Evolutionary conservation across 2,329 filamentous ascomycete species (phyloP).

Genomic region (Fusarium clavum): DNA sequence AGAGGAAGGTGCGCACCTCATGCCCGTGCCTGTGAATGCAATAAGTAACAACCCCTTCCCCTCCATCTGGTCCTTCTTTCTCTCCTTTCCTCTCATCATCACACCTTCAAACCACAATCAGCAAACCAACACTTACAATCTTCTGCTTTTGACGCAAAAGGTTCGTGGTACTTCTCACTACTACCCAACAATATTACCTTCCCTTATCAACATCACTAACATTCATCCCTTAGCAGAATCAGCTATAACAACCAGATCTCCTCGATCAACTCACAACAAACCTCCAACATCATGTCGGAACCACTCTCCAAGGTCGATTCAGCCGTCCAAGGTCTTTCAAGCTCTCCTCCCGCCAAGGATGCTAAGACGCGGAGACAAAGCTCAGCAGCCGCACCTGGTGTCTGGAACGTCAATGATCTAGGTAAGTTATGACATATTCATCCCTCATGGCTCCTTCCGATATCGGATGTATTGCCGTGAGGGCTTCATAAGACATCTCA

Average conservation of each 20-base stretch:
- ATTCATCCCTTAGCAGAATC: slow-evolving; percentile 24
- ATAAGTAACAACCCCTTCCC: slow-evolving; percentile 54
- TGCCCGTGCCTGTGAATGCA: slow-evolving; percentile 33
- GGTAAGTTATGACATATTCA: slow-evolving; percentile 65
- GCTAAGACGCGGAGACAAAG: slow-evolving; percentile 73
- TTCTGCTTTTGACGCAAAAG: slow-evolving; percentile 44
- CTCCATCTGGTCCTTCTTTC: slow-evolving; percentile 37
- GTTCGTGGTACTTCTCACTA: slow-evolving; percentile 23
- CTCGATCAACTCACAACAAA: slow-evolving; percentile 39
- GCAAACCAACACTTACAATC: slow-evolving; percentile 38
- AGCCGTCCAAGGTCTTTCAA: slow-evolving; percentile 81
- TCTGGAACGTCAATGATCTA: slow-evolving; percentile 83
- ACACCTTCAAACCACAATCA: slow-evolving; percentile 38
- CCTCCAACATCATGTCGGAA: slow-evolving; percentile 53
- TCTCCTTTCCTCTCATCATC: slow-evolving; percentile 45
- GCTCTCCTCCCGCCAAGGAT: slow-evolving; percentile 72
- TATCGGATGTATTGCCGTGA: slow-evolving; percentile 6
- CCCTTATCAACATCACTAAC: slow-evolving; percentile 25
- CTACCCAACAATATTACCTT: background rate
- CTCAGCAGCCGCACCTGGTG: slow-evolving; percentile 75
- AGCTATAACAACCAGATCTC: slow-evolving; percentile 34
- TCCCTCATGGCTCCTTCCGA: slow-evolving; percentile 20
- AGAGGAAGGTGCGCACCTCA: slow-evolving; percentile 29
- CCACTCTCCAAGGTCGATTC: slow-evolving; percentile 91
- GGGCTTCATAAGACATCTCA: background rate